Evolutionary conservation across 495 filamentous ascomycete species (phyloP).

Genomic region (Aspergillus mulundensis): DNA sequence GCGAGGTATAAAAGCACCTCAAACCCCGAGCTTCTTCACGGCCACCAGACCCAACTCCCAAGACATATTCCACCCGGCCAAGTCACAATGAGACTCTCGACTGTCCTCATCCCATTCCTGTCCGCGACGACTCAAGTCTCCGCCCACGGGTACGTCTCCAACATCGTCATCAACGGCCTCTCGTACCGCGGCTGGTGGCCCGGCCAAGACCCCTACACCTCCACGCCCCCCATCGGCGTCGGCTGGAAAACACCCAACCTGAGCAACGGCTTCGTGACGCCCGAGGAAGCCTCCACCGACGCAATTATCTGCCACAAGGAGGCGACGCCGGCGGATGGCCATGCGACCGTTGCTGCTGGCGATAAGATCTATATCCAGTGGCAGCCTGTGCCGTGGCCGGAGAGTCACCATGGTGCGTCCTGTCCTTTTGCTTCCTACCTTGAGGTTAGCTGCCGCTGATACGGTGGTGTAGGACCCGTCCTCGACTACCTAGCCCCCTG

Average conservation of each 20-base stretch:
- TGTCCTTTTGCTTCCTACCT: too few species aligned
- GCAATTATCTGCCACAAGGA: conserved; percentile 62
- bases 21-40: too few species aligned
- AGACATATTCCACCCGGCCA: too few species aligned
- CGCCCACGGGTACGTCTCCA: conserved; percentile 51
- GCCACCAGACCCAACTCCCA: too few species aligned
- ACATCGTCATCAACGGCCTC: conserved; percentile 50
- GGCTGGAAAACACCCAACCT: conserved; percentile 46
- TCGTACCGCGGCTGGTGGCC: conserved; percentile 27
- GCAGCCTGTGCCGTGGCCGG: conserved; percentile 51
- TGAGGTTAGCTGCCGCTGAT: too few species aligned
- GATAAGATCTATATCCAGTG: conserved; percentile 50
- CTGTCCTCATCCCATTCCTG: conserved; percentile 13
- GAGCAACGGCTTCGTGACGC: conserved; percentile 52
- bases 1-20: too few species aligned
- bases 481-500: conserved; percentile 66
- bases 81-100: background rate
- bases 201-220: conserved; percentile 20
- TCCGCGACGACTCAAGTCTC: conserved; percentile 21
- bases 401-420: conserved; percentile 52
- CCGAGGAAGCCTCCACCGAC: conserved; percentile 34
- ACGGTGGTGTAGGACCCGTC: conserved; percentile 30
- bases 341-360: conserved; percentile 47
- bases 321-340: conserved; percentile 42
- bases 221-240: conserved; percentile 36